These are phyloP conservation scores for Phtheirospermum japonicum DNA, from an alignment of 257 asterid species.

Conservation along the genomic window DNA sequence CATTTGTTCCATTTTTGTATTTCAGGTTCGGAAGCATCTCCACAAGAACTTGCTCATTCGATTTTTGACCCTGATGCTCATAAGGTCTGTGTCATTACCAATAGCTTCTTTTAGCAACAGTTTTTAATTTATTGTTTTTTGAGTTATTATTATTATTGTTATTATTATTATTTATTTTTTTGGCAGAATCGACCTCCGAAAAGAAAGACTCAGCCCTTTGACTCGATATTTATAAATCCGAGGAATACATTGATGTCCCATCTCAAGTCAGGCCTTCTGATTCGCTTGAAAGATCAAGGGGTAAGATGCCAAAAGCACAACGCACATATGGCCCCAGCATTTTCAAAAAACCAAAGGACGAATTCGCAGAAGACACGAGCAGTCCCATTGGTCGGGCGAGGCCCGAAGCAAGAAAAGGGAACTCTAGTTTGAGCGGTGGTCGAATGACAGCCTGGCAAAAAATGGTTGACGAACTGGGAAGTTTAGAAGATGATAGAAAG, in stretches of 20 bases:
- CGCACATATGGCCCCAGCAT: conserved; percentile 32
- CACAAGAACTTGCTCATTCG: no score
- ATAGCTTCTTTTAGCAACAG: no score
- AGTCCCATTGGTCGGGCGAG: conserved; percentile 32
- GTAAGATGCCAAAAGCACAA: conserved; percentile 63
- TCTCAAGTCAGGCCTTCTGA: conserved; percentile 33
- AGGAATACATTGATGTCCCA: conserved; percentile 41
- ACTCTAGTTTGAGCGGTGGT: conserved; percentile 29
- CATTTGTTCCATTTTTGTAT: no score
- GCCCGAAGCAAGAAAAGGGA: conserved; percentile 43
- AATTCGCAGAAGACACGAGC: no score
- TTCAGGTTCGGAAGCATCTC: no score
- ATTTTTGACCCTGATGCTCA: no score
- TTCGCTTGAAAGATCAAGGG: conserved; percentile 56
- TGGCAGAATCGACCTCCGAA: conserved; percentile 28
- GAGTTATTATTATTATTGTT: no score
- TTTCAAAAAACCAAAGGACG: conserved; percentile 62
- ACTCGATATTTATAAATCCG: conserved; percentile 39
- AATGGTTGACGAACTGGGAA: conserved; percentile 29
- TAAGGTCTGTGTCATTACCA: no score
- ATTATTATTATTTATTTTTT: no score
- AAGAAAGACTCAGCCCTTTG: conserved; percentile 25
- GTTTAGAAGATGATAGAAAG: conserved; percentile 37
- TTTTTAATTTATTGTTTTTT: no score
- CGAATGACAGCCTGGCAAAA: conserved; percentile 31